These are phyloP conservation scores for Aspergillus ellipticus DNA, from an alignment of 495 filamentous ascomycete species.

Conservation along the genomic window DNA sequence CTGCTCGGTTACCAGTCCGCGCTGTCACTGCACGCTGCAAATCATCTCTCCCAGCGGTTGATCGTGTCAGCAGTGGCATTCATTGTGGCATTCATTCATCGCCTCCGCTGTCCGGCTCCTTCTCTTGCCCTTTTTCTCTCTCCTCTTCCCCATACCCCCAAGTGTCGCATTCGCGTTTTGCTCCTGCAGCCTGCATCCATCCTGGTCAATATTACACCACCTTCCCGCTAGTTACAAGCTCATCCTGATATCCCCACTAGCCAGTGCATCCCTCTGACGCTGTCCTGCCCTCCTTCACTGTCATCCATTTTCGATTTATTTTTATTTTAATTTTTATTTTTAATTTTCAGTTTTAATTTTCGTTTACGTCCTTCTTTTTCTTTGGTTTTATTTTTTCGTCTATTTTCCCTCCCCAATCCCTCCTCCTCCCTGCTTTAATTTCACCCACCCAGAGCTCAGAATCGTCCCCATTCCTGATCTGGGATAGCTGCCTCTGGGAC, in stretches of 20 bases:
- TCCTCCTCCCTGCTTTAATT: slow-evolving; percentile 8
- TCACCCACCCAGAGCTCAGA: slow-evolving; percentile 4
- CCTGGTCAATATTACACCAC: slow-evolving; percentile 44
- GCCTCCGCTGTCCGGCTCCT: not conserved
- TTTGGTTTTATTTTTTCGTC: slow-evolving; percentile 11
- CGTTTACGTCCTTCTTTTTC: slow-evolving; percentile 8
- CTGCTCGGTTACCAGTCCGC: slow-evolving; percentile 11
- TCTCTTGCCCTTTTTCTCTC: not conserved
- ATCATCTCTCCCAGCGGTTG: slow-evolving; percentile 24
- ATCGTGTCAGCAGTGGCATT: slow-evolving; percentile 5
- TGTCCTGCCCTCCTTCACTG: slow-evolving; percentile 13
- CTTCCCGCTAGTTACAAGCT: slow-evolving; percentile 39
- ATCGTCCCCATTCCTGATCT: slow-evolving; percentile 14
- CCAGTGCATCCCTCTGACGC: slow-evolving; percentile 16
- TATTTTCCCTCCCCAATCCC: not conserved
- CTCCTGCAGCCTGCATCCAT: slow-evolving; percentile 37
- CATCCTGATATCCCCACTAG: slow-evolving; percentile 28
- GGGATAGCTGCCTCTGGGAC: slow-evolving; percentile 15
- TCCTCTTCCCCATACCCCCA: slow-evolving; percentile 3
- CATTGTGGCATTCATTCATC: not conserved
- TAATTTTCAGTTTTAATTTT: slow-evolving; percentile 18
- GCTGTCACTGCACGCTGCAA: slow-evolving; percentile 33
- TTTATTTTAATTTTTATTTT: slow-evolving; percentile 9
- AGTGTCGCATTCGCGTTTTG: slow-evolving; percentile 21
- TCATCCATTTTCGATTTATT: slow-evolving; percentile 7